These are phyloP conservation scores for Aspergillus sp. DNA, from an alignment of 2,329 filamentous ascomycete species.

Conservation along the genomic window DNA sequence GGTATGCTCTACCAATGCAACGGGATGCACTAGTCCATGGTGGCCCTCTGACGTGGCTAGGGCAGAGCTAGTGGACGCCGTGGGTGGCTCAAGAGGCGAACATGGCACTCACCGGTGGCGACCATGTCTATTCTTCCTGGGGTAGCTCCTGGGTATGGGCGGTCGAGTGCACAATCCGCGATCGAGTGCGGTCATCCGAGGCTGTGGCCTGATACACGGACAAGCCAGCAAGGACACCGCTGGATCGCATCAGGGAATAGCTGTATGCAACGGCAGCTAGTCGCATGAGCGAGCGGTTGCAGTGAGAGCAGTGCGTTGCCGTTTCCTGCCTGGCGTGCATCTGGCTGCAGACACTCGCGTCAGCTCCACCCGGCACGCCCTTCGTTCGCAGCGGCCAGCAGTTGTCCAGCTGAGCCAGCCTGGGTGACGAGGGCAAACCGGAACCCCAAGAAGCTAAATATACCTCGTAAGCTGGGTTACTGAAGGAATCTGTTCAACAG, in stretches of 20 bases:
- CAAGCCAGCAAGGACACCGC: neutral
- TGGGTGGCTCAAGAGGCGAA: neutral
- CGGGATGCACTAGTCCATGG: neutral
- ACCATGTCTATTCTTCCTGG: neutral
- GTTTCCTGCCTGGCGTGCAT: neutral
- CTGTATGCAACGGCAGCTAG: neutral
- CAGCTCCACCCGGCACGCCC: no score
- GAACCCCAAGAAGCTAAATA: neutral
- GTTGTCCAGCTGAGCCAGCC: neutral
- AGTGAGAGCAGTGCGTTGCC: neutral
- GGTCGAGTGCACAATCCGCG: neutral
- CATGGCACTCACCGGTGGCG: neutral
- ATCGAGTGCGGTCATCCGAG: neutral
- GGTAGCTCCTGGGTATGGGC: no score
- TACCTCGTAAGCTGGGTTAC: neutral
- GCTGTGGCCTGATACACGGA: neutral
- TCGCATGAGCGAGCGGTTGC: neutral
- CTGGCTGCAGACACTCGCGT: neutral
- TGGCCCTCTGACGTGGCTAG: conserved; percentile 7
- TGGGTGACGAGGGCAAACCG: neutral
- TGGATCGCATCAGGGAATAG: neutral
- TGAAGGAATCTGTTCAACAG: neutral
- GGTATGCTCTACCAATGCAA: neutral
- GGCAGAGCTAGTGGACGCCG: neutral
- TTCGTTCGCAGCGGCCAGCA: neutral